Percentiles rank a stretch among this genome's conserved stretches.
Conservation (phyloP, 1,139 yeast genomes). For the Citeromyces siamensis region DNA sequence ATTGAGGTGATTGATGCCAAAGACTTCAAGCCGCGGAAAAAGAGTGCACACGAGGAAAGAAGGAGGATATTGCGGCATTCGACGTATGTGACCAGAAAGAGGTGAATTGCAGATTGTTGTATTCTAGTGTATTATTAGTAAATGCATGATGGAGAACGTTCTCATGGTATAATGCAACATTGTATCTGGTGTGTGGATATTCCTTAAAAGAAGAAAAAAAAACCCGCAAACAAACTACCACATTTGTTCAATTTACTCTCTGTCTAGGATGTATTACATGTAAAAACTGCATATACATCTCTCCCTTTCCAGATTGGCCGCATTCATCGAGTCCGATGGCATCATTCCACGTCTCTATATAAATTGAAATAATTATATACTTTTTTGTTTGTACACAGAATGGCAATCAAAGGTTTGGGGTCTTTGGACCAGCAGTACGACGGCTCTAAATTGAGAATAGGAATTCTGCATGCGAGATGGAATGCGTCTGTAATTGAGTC, state of each 20-base stretch:
- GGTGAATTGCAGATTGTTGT: not conserved
- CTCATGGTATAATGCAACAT: no score
- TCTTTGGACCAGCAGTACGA: constrained; percentile 58
- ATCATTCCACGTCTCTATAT: no score
- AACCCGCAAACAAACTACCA: no score
- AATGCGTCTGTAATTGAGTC: constrained; percentile 66
- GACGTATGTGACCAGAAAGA: not conserved
- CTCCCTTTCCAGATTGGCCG: no score
- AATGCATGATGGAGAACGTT: not conserved
- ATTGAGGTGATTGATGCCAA: not conserved
- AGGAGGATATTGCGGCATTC: constrained; percentile 1
- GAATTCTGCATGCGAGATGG: constrained; percentile 96
- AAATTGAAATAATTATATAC: no score
- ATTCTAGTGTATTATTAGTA: not conserved
- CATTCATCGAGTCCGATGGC: no score
- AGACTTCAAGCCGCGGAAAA: not conserved
- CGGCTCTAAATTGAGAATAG: constrained; percentile 59
- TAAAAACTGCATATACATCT: no score
- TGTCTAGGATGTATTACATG: no score
- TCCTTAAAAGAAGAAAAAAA: no score
- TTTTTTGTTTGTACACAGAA: constrained; percentile 14
- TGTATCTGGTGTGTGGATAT: no score
- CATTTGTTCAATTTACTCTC: no score
- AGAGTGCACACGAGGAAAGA: not conserved
- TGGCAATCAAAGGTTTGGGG: constrained; percentile 81